Evolutionary conservation across 441 rosid genomes (phyloP).

Genomic region (Omphalea diandra): DNA sequence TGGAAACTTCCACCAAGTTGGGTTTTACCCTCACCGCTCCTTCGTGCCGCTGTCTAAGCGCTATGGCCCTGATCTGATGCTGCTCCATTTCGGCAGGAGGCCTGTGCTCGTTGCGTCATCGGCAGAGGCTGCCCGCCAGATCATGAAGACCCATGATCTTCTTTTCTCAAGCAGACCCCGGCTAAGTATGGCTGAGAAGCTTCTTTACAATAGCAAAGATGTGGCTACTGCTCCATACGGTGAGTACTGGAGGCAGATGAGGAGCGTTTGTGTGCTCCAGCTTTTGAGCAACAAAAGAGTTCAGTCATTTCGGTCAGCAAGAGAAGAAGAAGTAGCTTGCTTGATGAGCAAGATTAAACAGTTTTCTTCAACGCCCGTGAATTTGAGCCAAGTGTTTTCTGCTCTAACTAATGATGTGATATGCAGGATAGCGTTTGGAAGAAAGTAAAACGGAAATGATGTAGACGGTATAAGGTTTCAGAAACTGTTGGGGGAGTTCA

Average conservation of each 20-base stretch:
- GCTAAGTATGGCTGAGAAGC: constrained; percentile 1
- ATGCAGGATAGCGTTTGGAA: constrained; percentile 37
- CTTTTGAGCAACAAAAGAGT: constrained; percentile 39
- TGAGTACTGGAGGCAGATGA: constrained; percentile 49
- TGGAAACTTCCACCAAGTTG: constrained; percentile 32
- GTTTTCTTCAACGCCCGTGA: constrained; percentile 1
- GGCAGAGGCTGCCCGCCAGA: constrained; percentile 30
- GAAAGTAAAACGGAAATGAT: constrained; percentile 40
- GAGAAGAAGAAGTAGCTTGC: constrained; percentile 37
- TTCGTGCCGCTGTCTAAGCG: constrained; percentile 30
- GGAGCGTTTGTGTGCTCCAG: constrained; percentile 35
- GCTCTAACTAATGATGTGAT: constrained; percentile 26
- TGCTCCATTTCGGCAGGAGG: constrained; percentile 33
- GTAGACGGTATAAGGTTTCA: constrained; percentile 39
- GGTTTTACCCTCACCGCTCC: constrained; percentile 27
- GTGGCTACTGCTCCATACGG: constrained; percentile 35
- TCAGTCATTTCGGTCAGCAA: constrained; percentile 24
- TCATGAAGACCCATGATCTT: constrained; percentile 50
- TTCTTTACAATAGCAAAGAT: constrained; percentile 34
- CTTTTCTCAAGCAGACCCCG: constrained; percentile 35
- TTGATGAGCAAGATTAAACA: constrained; percentile 19
- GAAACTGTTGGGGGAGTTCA: constrained; percentile 40
- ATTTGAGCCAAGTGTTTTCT: constrained; percentile 32
- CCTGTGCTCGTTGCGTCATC: constrained; percentile 41
- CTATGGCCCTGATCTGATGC: constrained; percentile 49